These are phyloP conservation scores for Trichoderma sp. DNA, from an alignment of 2,329 filamentous ascomycete species.

Conservation along the genomic window DNA sequence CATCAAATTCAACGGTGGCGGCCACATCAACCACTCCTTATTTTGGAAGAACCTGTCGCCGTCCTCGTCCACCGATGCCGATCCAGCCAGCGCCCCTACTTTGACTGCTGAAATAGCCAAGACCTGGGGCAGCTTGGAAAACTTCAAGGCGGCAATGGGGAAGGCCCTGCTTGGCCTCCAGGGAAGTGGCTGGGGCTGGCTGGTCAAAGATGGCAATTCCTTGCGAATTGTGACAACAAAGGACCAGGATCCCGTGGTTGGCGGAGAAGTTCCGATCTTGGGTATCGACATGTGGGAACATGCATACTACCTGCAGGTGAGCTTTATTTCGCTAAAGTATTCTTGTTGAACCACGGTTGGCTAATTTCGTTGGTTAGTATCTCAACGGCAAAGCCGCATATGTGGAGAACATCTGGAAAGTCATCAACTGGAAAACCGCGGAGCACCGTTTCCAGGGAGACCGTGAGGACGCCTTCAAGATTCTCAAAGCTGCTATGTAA, in stretches of 20 bases:
- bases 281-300: conserved; percentile 94
- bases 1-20: conserved; percentile 86
- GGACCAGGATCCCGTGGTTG: conserved; percentile 75
- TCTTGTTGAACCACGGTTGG: not conserved
- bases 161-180: conserved; percentile 67
- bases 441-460: conserved; percentile 58
- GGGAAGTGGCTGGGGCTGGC: conserved; percentile 86
- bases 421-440: conserved; percentile 73
- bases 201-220: conserved; percentile 61
- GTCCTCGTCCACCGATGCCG: conserved; percentile 53
- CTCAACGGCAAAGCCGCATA: conserved; percentile 73
- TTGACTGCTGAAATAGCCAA: conserved; percentile 59
- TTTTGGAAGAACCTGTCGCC: conserved; percentile 86
- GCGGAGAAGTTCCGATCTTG: conserved; percentile 64
- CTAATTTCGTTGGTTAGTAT: conserved; percentile 51
- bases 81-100: conserved; percentile 52
- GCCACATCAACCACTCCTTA: conserved; percentile 88
- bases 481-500: conserved; percentile 42
- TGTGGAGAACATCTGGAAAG: conserved; percentile 71
- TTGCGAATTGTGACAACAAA: conserved; percentile 77
- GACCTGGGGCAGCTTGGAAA: conserved; percentile 65
- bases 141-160: conserved; percentile 64
- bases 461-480: conserved; percentile 45
- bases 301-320: conserved; percentile 79
- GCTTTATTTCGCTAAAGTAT: not conserved